Base-by-base conservation (phyloP, 768 basidiomycete genomes). In the Tricholoma furcatifolium region DNA sequence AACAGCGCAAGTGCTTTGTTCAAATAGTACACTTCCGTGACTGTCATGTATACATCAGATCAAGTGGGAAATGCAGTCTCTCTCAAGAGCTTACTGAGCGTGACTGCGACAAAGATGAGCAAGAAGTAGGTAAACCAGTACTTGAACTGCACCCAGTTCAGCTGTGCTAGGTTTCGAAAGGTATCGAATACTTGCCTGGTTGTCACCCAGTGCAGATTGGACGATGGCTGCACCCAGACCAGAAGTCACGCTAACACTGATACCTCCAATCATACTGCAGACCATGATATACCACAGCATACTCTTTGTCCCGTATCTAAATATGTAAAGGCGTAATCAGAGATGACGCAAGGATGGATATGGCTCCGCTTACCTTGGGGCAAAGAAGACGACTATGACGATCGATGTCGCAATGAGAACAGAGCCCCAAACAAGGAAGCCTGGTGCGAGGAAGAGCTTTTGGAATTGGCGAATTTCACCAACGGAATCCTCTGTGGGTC, bases 201-300 rank as follows among this genome's bases (percentile, higher is more conserved):
- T 93, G 56, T 88, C 76, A 35, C 89, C 89, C 72, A 78, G 72
- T 4, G 77, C 82, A 38, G 83, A 83, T 44, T 88, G 85, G 23
- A 99, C 87, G 61, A 98, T 97, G 18, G 93, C 88, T 39, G 91
- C 77, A 41, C 97, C 94, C 34, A 98, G 79, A 31, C 97, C 96
- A 30, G 93, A 94, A 12, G 95, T 96, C 50, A 96, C 95, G 61
- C 89, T 92, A 59, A 96, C 93, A 52, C 88, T 91, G 43, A 96
- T 87, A 0, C 97, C 97, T 15, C 97, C 97, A 64, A 99, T 98
- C 80, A 98, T 86, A 57, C 88, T 92, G 70, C 97, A 99, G 41
- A 99, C 91, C 38, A 80, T 75, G 58, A 98, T 95, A 68, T 96
- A 92, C 90, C 91, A 93, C 47, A 98, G 69, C 96, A 98, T 97